Evolutionary conservation across 2,329 filamentous ascomycete species (phyloP), one percentile per base, ranked within the genome.

Genomic region (Akanthomyces dipterigenus): DNA sequence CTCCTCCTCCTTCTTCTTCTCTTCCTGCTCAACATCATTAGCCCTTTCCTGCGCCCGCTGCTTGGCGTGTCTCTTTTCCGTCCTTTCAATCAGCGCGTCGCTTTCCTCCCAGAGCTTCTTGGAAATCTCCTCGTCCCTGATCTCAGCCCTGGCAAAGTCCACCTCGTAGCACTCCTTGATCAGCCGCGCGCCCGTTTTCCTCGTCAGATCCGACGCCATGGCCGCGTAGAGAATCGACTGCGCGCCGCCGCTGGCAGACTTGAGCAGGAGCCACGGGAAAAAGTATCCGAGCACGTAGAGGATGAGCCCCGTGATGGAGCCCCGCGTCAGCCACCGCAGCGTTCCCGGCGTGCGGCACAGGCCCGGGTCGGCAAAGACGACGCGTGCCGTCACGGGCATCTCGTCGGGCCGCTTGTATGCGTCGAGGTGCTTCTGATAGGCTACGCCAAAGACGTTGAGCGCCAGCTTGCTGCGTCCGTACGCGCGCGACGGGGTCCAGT

Each of bases 341-440:
- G 88, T 96, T 1, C 95, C 93, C 0, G 93, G 91, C 9, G 93
- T 98, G 57, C 95, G 86, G 26, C 87, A 84, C 65, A 88, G 85
- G 22, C 95, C 93, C 0, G 95, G 95, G 69, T 99, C 93, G 2
- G 93, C 90, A 62, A 96, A 83, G 55, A 96, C 80, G 50, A 97
- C 91, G 38, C 90, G 85, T 3, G 92, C 83, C 67, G 91, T 96
- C 78, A 88, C 88, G 1, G 91, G 91, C 53, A 90, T 79, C 64
- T 88, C 84, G 71, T 99, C 95, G 0, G 93, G 91, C 26, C 95
- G 83, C 69, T 90, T 84, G 74, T 96, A 96, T 2, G 88, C 78
- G 66, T 92, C 87, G 51, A 99, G 80, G 72, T 97, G 93, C 72
- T 96, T 95, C 76, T 98, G 93, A 72, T 93, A 96, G 9, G 93